Percentiles rank a stretch among this genome's conserved stretches.
These are phyloP conservation scores for Cladophialophora carrionii DNA, from an alignment of 2,329 filamentous ascomycete genomes.

Conservation along the genomic window DNA sequence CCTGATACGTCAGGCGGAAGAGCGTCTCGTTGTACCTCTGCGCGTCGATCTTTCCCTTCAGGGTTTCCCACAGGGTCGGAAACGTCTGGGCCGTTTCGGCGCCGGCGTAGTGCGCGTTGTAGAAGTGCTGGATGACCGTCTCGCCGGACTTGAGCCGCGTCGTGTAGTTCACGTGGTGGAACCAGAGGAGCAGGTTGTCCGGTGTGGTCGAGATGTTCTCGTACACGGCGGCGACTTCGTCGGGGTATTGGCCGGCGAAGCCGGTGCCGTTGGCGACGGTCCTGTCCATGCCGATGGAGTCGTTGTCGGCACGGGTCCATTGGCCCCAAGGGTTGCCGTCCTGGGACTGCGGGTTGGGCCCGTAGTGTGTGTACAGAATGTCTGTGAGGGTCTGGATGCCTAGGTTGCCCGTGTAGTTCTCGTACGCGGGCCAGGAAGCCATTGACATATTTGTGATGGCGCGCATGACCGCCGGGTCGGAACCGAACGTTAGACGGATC, in stretches of 20 bases:
- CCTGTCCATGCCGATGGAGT: conserved; percentile 70
- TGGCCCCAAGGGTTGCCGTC: conserved; percentile 72
- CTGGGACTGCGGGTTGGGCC: conserved; percentile 67
- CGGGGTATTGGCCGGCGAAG: conserved; percentile 67
- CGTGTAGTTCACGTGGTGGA: conserved; percentile 72
- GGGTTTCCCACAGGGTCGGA: conserved; percentile 55
- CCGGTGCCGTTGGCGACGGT: conserved; percentile 70
- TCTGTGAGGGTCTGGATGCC: conserved; percentile 71
- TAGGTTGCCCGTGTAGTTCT: conserved; percentile 71
- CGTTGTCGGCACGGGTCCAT: conserved; percentile 68
- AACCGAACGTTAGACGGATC: conserved; percentile 68
- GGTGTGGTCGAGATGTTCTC: conserved; percentile 67
- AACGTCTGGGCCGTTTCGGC: conserved; percentile 65
- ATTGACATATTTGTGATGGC: conserved; percentile 66
- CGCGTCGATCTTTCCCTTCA: conserved; percentile 61
- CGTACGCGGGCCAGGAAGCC: conserved; percentile 71
- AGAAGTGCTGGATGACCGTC: conserved; percentile 70
- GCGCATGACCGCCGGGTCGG: conserved; percentile 58
- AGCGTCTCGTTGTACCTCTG: conserved; percentile 63
- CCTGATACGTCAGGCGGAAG: conserved; percentile 65
- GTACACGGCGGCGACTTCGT: conserved; percentile 61
- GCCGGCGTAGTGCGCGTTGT: conserved; percentile 65
- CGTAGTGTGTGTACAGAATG: conserved; percentile 68
- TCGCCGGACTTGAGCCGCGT: conserved; percentile 64
- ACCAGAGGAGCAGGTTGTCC: conserved; percentile 71